Base-by-base conservation (phyloP, 208 protist genomes). In the Wallacemonas sp. region DNA sequence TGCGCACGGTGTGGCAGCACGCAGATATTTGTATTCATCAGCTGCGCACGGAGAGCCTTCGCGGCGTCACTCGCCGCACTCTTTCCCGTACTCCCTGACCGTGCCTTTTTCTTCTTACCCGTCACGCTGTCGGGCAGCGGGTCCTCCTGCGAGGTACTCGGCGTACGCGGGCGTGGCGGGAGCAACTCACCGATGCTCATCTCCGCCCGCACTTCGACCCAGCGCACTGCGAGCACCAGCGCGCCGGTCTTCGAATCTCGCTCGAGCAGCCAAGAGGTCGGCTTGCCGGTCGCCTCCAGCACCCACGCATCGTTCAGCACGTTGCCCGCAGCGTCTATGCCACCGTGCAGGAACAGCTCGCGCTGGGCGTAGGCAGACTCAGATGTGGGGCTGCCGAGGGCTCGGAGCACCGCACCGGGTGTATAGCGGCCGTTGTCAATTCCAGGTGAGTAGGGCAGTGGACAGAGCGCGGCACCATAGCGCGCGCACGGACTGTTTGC, bases 221-320 rank as follows among this genome's bases (percentile, higher is more conserved):
- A 74, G 21, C 68, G 60, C 47, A 74, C n/a, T 19, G 53, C 15
- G 0, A 74, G 44, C 4, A 54, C 34, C 2, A 54, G 36, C 14
- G 36, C 54, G 30, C 68, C 68, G 12, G 68, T 62, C 55, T 24
- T 38, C 22, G 68, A 34, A 39, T 74, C 68, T 12, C 26, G 49
- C 68, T 74, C 68, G 22, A 71, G 27, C 9, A 74, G 12, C 34
- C 34, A 47, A 3, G 19, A 4, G 14, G 19, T 30, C 22, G 8
- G 38, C 39, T 64, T 66, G 21, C 72, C 68, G 22, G 56, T 64
- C 9, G 72, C 45, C 27, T 67, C 60, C 63, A 95, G 51, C 68
- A 95, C 70, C 86, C 89, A 95, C 51, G 83, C 81, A 54, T 95
- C 89, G 3, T 49, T 65, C 21, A 85, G 69, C 24, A 89, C 65